A percentile compares a stretch with the other conserved stretches of the same genome.
Conservation (phyloP, 2,329 filamentous ascomycete species). For the Emmonsia crescens region DNA sequence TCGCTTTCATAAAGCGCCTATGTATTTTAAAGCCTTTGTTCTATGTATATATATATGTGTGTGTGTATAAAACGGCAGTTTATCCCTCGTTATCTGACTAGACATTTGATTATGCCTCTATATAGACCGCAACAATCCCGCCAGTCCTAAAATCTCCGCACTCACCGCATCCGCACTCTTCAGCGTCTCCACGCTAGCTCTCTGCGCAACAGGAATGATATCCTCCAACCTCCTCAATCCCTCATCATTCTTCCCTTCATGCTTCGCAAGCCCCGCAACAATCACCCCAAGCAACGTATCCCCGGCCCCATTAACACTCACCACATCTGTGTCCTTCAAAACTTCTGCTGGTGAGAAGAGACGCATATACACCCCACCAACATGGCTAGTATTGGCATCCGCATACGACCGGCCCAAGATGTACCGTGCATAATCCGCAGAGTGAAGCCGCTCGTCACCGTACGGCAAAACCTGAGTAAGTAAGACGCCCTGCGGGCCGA, state of each 20-base stretch:
- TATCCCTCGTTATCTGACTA: not conserved
- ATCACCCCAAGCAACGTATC: conserved; percentile 85
- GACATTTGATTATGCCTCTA: not conserved
- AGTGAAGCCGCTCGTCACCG: conserved; percentile 57
- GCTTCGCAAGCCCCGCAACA: conserved; percentile 62
- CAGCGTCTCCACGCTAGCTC: conserved; percentile 67
- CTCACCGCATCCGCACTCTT: conserved; percentile 62
- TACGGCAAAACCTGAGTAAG: conserved; percentile 58
- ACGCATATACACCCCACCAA: conserved; percentile 62
- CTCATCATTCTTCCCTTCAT: conserved; percentile 29
- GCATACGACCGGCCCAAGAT: conserved; percentile 56
- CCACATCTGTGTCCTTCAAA: conserved; percentile 52
- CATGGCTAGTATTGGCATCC: conserved; percentile 31
- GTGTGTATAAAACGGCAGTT: not conserved
- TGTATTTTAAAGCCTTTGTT: not conserved
- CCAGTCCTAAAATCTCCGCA: conserved; percentile 20
- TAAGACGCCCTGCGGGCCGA: conserved; percentile 65
- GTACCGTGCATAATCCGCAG: conserved; percentile 53
- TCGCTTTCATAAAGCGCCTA: not conserved
- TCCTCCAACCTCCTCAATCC: conserved; percentile 41
- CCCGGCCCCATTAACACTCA: conserved; percentile 88
- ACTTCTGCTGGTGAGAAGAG: conserved; percentile 57
- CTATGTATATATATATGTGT: not conserved
- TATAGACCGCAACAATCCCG: conserved; percentile 4
- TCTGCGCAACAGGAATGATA: conserved; percentile 69